Conservation (phyloP, 306 rosid species). For the Cucurbita moschata region DNA sequence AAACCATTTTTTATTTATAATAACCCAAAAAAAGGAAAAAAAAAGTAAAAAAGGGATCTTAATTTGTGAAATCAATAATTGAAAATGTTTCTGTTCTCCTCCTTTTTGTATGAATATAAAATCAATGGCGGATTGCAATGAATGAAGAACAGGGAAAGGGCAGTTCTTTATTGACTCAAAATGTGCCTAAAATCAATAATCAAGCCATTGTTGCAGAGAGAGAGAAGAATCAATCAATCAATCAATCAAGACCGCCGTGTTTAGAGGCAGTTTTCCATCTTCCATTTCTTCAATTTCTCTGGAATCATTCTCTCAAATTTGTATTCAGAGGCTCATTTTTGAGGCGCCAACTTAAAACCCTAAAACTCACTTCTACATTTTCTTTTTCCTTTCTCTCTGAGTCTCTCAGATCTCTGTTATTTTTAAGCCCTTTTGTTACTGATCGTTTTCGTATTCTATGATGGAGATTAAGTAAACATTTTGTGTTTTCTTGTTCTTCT, state of each 20-base stretch:
- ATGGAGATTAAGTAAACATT: neutral
- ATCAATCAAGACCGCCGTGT: neutral
- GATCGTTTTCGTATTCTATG: neutral
- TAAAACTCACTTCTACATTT: neutral
- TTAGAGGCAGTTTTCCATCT: constrained; percentile 10
- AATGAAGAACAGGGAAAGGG: neutral
- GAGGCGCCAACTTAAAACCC: constrained; percentile 12
- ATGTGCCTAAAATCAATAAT: neutral
- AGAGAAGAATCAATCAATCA: neutral
- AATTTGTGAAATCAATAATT: neutral
- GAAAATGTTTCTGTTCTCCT: neutral
- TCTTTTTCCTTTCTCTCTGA: neutral
- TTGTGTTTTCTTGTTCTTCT: neutral
- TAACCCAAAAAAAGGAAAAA: too few relatives aligned
- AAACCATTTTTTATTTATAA: too few relatives aligned
- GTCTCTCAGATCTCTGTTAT: constrained; percentile 10
- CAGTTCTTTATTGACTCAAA: neutral
- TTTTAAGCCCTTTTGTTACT: neutral
- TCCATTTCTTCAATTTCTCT: neutral
- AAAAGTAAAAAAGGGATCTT: too few relatives aligned
- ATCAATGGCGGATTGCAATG: neutral
- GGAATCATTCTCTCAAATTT: neutral
- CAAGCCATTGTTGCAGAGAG: neutral
- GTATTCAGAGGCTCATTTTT: neutral
- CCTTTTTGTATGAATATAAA: neutral